Percentiles rank a stretch among this genome's conserved stretches.
Conservation (phyloP, 345 rosid species). For the Populus davidiana region DNA sequence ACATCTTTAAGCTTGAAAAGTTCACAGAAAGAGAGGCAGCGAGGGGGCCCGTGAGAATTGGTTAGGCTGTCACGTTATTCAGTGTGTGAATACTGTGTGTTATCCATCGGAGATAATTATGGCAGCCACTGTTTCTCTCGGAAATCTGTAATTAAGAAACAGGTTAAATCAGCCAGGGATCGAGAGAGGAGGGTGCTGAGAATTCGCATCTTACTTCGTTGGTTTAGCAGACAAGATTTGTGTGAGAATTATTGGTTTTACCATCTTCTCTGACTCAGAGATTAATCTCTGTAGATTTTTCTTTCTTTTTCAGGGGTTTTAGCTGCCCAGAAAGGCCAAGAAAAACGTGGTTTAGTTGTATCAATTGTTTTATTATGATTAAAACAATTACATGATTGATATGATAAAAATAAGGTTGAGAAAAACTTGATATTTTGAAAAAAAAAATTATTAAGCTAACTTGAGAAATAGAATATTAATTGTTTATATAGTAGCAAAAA, state of each 20-base stretch:
- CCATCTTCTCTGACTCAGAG: background rate
- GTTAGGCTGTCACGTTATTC: background rate
- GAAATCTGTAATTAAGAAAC: background rate
- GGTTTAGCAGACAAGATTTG: background rate
- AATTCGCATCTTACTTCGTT: background rate
- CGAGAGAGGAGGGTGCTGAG: too few species aligned
- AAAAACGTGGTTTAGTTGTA: too few species aligned
- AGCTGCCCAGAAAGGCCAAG: too few species aligned
- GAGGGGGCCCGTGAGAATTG: background rate
- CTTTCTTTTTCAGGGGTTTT: background rate
- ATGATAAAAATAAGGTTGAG: too few species aligned
- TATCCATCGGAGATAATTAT: background rate
- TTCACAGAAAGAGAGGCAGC: background rate
- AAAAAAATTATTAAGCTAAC: too few species aligned
- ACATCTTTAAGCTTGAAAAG: background rate
- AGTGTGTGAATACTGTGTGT: background rate
- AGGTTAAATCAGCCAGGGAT: too few species aligned
- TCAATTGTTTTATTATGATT: too few species aligned
- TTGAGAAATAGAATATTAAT: too few species aligned
- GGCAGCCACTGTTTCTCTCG: background rate
- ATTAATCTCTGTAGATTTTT: background rate
- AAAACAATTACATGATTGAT: too few species aligned
- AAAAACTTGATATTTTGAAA: too few species aligned
- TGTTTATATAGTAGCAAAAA: too few species aligned
- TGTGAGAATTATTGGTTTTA: background rate